Evolutionary conservation across 768 basidiomycete genomes (phyloP), one percentile per base, ranked within the genome.

Genomic region (Amanita subjunquillea): DNA sequence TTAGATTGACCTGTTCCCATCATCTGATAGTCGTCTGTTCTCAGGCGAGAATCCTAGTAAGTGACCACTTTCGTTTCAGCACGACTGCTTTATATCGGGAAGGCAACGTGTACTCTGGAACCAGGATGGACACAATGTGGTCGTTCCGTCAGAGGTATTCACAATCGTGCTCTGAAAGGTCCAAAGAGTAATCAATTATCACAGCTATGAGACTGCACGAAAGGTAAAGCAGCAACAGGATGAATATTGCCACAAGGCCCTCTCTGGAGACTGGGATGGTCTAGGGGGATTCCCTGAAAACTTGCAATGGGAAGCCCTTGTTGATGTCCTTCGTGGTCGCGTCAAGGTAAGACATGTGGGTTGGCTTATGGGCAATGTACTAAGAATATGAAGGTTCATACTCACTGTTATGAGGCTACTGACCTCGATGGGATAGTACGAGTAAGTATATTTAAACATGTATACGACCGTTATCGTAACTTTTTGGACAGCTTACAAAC

Each of bases 271-370:
- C 38, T 79, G 77, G 78, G 57, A 65, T 3, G 69, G 67, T 13
- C 64, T 82, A 34, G 76, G 71, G 37, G 73, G 67, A 3, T 85
- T 83, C 65, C 85, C 87, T 0, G 74, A 83, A 51, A 75, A 82
- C 44, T 68, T 89, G 22, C 78, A 87, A 58, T 83, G 82, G 81
- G 85, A 87, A 60, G 79, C 83, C 1, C 67, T 88, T 27, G 82
- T 85, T 2, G 86, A 89, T 59, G 80, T 87, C n/a, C 68, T 89
- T 10, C 70, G 88, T 51, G 88, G 88, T 9, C 79, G 79, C 48
- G 82, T 88, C 55, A 89, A 85, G 69, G 83, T 79, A 51, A 25
- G 29, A 57, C 39, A 52, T 6, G 22, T 32, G 4, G 6, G 12
- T 13, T 15, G 15, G 7, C 2, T n/a, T 38, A 13, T 3, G 34